phyloP scores from a whole-genome alignment of 139 green algal genomes.

The Chlorella sp. region DNA sequence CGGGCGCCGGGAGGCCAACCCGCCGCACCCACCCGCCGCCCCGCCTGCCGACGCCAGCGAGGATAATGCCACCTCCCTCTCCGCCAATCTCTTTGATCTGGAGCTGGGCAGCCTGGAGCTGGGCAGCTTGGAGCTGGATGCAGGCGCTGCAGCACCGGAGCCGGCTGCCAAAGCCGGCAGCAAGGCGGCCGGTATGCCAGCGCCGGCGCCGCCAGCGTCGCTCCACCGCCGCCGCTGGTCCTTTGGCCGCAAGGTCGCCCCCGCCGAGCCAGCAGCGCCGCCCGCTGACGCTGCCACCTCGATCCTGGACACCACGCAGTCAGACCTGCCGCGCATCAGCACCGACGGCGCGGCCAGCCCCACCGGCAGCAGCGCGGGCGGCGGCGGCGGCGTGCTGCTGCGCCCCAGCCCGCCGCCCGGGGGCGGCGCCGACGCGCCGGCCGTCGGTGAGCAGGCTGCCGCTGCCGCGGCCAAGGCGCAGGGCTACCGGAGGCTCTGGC shows the following conservation, averaged over 20 bases:
- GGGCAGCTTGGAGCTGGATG: background rate
- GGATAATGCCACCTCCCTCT: background rate
- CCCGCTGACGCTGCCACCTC: background rate
- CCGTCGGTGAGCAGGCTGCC: background rate
- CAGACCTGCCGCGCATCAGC: background rate
- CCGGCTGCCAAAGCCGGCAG: background rate
- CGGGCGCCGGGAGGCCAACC: background rate
- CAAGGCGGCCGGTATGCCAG: background rate
- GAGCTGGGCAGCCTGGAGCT: background rate
- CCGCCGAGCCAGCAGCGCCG: background rate
- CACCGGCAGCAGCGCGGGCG: background rate
- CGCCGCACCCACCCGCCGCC: background rate
- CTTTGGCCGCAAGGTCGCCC: conserved; percentile 15
- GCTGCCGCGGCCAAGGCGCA: background rate
- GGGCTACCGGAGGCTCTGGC: conserved; percentile 30
- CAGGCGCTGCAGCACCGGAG: background rate
- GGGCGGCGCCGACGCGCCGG: background rate
- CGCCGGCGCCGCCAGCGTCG: background rate
- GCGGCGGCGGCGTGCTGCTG: background rate
- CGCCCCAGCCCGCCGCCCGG: background rate
- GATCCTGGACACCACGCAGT: background rate
- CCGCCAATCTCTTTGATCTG: background rate
- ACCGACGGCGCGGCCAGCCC: background rate
- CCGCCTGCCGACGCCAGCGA: background rate
- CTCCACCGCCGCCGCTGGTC: conserved; percentile 19